Evolutionary conservation across 2,329 filamentous ascomycete genomes (phyloP).

Genomic region (Aureobasidium sp.): DNA sequence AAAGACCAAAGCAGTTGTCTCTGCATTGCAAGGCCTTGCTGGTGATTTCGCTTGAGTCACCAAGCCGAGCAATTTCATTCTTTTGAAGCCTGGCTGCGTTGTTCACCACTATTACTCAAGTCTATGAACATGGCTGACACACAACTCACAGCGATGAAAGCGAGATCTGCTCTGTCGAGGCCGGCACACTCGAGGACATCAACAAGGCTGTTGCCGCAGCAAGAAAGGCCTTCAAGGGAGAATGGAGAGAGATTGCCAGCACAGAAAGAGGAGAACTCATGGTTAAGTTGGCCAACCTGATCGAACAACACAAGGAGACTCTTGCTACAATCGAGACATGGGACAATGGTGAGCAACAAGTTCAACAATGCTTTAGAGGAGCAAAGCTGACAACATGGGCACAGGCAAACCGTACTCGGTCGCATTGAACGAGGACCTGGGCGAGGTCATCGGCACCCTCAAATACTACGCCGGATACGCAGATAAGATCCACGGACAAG

Average conservation of each 20-base stretch:
- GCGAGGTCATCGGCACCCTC: not conserved
- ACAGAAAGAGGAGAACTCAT: not conserved
- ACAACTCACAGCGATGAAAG: not conserved
- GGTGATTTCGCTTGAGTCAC: too few species aligned
- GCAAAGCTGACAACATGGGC: not conserved
- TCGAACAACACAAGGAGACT: not conserved
- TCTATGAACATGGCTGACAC: not conserved
- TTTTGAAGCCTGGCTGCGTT: too few species aligned
- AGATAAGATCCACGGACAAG: constrained; percentile 32
- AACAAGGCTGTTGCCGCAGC: not conserved
- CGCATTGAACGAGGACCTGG: not conserved
- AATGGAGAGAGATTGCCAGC: not conserved
- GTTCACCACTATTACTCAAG: too few species aligned
- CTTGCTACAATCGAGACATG: not conserved
- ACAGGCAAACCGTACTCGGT: not conserved
- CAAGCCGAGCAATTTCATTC: too few species aligned
- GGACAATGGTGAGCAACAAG: not conserved
- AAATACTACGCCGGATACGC: not conserved
- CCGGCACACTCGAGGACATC: not conserved
- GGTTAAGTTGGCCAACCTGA: not conserved
- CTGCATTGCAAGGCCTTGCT: not conserved
- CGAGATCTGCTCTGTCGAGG: not conserved
- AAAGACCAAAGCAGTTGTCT: not conserved
- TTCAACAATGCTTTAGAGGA: not conserved
- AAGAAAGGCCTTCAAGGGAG: not conserved